A percentile compares a stretch with the other conserved stretches of the same genome.
Evolutionary conservation across 805 yeast species (phyloP).

Genomic region (Pichia scutulata): DNA sequence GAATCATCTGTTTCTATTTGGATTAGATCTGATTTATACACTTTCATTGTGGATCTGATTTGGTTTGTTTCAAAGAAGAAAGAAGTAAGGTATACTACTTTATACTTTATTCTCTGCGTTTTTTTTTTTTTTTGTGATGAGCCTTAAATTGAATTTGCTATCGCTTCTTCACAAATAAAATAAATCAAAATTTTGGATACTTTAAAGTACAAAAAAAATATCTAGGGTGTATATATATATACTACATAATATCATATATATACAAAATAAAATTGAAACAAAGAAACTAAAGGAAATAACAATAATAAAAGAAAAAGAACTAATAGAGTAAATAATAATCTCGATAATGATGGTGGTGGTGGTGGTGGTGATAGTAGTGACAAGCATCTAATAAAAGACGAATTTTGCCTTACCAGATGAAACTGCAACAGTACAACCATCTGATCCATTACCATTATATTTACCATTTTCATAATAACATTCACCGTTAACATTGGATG

Average conservation of each 20-base stretch:
- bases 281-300: neutral
- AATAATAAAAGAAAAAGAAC: neutral
- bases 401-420: constrained; percentile 29
- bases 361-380: neutral
- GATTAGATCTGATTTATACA: neutral
- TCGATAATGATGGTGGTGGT: no score
- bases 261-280: neutral
- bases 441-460: constrained; percentile 50
- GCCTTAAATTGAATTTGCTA: no score
- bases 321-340: no score
- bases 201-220: neutral
- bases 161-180: no score
- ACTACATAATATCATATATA: no score
- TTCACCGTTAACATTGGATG: constrained; percentile 32
- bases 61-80: neutral
- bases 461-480: constrained; percentile 37
- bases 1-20: neutral
- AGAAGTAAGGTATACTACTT: no score
- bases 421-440: constrained; percentile 70
- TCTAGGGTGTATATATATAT: neutral
- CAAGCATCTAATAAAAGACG: constrained; percentile 22
- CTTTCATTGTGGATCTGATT: neutral
- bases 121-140: neutral
- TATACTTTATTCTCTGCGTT: no score
- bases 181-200: neutral